phyloP scores from a whole-genome alignment of 164 flowering plant species.

The Umbellularia californica region DNA sequence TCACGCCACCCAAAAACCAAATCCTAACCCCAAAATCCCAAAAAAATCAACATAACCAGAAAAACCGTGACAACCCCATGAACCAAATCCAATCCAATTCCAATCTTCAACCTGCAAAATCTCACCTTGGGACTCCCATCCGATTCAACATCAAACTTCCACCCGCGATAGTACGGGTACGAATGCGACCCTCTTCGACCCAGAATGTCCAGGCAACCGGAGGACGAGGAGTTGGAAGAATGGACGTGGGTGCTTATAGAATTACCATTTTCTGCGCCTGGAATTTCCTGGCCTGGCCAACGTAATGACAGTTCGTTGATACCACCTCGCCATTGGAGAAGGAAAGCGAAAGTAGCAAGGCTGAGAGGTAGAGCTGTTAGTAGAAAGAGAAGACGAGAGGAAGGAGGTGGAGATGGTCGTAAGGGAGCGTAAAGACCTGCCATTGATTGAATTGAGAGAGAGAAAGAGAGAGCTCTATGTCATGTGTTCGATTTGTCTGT shows the following conservation, averaged over 20 bases:
- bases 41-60: background rate
- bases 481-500: background rate
- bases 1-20: too few species aligned
- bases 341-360: conserved; percentile 72
- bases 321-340: conserved; percentile 90
- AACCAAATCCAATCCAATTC: conserved; percentile 1
- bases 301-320: conserved; percentile 68
- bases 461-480: background rate
- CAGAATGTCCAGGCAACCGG: conserved; percentile 41
- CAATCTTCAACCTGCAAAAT: background rate
- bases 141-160: conserved; percentile 47
- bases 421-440: conserved; percentile 36
- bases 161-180: conserved; percentile 61
- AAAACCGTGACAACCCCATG: background rate
- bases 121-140: conserved; percentile 75
- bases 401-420: conserved; percentile 20
- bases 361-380: conserved; percentile 71
- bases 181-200: conserved; percentile 37
- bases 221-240: conserved; percentile 7
- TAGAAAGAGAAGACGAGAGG: conserved; percentile 54
- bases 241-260: conserved; percentile 8
- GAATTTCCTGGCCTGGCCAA: conserved; percentile 58
- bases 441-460: conserved; percentile 41
- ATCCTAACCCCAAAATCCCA: too few species aligned
- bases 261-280: conserved; percentile 47